These are phyloP conservation scores for Ceratocystis papillata DNA, from an alignment of 2,329 filamentous ascomycete genomes.

Conservation along the genomic window DNA sequence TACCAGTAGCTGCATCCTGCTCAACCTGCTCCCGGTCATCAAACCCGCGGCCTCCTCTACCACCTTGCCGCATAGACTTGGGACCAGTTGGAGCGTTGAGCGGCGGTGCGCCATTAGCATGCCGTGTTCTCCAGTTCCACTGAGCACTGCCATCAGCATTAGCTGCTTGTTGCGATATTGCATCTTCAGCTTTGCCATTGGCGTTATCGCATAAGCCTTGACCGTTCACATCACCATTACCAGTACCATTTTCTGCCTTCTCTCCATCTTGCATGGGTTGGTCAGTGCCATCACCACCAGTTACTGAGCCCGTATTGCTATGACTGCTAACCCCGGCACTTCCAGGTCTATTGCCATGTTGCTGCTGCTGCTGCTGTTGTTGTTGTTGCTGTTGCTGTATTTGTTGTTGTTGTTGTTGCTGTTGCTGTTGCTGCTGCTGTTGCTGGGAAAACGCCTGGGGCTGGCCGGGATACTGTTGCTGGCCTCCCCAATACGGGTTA, in stretches of 20 bases:
- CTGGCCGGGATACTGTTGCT: conserved; percentile 28
- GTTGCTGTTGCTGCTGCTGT: conserved; percentile 23
- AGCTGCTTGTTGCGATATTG: conserved; percentile 6
- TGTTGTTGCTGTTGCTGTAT: conserved; percentile 25
- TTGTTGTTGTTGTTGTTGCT: conserved; percentile 18
- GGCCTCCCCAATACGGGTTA: conserved; percentile 27
- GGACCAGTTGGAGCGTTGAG: conserved; percentile 80
- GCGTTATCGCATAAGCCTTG: conserved; percentile 13
- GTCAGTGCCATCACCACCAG: conserved; percentile 16
- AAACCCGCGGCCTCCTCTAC: conserved; percentile 40
- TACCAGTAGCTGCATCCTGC: conserved; percentile 9
- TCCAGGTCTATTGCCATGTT: conserved; percentile 4
- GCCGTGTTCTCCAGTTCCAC: conserved; percentile 17
- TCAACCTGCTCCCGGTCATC: conserved; percentile 32
- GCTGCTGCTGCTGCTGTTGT: conserved; percentile 21
- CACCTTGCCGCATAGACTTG: conserved; percentile 84
- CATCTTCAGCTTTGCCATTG: conserved; percentile 15
- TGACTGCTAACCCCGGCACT: conserved; percentile 4
- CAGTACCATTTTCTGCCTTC: conserved; percentile 2
- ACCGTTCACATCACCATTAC: conserved; percentile 14
- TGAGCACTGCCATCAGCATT: not conserved
- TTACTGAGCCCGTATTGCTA: conserved; percentile 21
- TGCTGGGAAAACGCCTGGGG: conserved; percentile 29
- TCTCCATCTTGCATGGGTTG: conserved; percentile 25
- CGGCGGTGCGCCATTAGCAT: conserved; percentile 32